Conservation (phyloP, 1,284 basidiomycete genomes). For the Sporisorium reilianum region DNA sequence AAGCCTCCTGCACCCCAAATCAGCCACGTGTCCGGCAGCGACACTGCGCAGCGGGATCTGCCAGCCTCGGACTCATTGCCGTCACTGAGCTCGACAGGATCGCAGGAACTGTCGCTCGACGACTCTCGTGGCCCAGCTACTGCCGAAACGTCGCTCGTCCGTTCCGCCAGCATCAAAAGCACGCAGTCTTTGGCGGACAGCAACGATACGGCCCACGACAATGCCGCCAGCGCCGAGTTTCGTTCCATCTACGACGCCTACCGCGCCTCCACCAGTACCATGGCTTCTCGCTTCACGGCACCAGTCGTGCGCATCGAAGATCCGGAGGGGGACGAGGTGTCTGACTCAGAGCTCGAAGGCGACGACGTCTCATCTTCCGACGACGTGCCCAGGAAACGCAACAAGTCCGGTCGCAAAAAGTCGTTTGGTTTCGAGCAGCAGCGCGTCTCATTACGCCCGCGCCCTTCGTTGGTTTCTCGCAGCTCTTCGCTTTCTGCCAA, state of each 20-base stretch:
- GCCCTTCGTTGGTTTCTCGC: conserved; percentile 8
- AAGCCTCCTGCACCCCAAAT: neutral
- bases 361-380: conserved; percentile 10
- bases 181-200: neutral
- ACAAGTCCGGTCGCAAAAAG: conserved; percentile 27
- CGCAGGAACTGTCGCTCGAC: conserved; percentile 23
- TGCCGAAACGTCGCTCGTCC: conserved; percentile 27
- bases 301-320: conserved; percentile 39
- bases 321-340: conserved; percentile 35
- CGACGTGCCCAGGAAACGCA: conserved; percentile 41
- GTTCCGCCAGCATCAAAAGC: conserved; percentile 12
- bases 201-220: conserved; percentile 7
- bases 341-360: conserved; percentile 27
- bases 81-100: conserved; percentile 29
- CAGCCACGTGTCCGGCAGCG: neutral
- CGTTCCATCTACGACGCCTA: conserved; percentile 39
- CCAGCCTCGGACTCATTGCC: conserved; percentile 26
- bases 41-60: neutral
- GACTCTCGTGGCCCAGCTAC: conserved; percentile 20
- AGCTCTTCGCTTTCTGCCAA: conserved; percentile 6
- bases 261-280: conserved; percentile 23
- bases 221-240: conserved; percentile 13
- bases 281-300: conserved; percentile 31
- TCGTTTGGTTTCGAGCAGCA: conserved; percentile 49
- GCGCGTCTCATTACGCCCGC: conserved; percentile 27